These are phyloP conservation scores for Domatiomyces globalis DNA, from an alignment of 2,329 filamentous ascomycete genomes.

Conservation along the genomic window DNA sequence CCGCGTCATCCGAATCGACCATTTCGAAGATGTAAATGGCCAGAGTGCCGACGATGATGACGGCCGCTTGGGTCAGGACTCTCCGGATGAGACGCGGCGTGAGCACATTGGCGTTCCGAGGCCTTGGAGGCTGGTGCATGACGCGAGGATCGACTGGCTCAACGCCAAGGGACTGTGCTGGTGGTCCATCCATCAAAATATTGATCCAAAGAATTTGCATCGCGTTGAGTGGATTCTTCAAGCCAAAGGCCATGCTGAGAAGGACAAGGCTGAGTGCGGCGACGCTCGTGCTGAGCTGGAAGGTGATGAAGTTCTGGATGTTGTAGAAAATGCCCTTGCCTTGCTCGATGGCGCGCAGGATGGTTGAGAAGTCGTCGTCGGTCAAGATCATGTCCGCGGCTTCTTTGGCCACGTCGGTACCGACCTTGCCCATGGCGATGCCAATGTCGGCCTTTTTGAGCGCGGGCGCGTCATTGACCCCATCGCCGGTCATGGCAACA, in stretches of 20 bases:
- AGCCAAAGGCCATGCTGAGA: constrained; percentile 80
- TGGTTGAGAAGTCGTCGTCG: constrained; percentile 80
- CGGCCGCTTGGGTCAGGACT: constrained; percentile 69
- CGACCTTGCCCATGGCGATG: constrained; percentile 88
- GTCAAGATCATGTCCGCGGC: constrained; percentile 79
- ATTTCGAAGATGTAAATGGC: constrained; percentile 86
- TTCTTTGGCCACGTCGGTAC: constrained; percentile 94
- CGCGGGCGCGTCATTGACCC: constrained; percentile 93
- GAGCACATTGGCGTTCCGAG: constrained; percentile 78
- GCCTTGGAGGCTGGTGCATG: constrained; percentile 79
- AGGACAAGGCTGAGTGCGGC: constrained; percentile 84
- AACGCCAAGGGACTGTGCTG: constrained; percentile 90
- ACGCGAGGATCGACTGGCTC: constrained; percentile 89
- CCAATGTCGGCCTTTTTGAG: constrained; percentile 96
- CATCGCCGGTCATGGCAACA: constrained; percentile 97
- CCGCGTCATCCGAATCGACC: constrained; percentile 40
- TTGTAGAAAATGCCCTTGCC: constrained; percentile 99
- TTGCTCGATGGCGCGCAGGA: constrained; percentile 90
- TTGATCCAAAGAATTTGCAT: constrained; percentile 99
- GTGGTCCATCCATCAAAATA: constrained; percentile 98
- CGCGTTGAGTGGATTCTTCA: constrained; percentile 89
- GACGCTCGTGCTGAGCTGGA: constrained; percentile 93
- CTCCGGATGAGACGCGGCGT: constrained; percentile 68
- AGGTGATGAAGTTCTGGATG: constrained; percentile 97
- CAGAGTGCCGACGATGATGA: constrained; percentile 90